Evolutionary conservation across 352 stramenopile species (phyloP), one percentile per base, ranked within the genome.

Genomic region (Globisporangium paddicum): DNA sequence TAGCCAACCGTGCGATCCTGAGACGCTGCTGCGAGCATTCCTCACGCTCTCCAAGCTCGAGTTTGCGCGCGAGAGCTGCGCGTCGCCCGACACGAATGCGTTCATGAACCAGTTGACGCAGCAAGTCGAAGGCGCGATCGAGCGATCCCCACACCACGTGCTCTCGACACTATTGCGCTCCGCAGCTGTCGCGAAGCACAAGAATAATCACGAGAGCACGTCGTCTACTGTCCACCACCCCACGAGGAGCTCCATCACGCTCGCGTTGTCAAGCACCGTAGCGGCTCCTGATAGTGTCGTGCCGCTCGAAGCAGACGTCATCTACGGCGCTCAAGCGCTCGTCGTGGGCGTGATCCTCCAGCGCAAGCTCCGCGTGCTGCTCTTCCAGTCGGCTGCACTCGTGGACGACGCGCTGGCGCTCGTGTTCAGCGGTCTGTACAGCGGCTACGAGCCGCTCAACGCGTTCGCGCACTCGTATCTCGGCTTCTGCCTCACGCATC

Each of bases 401-500:
- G 53, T 75, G 9, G 65, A 86, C 38, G 68, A 87, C 25, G 71
- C 56, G 0, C 57, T 89, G 19, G 66, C 72, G 8, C 58, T 86
- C 7, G 64, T 82, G 19, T 89, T 87, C 57, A 68, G 48, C 8
- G 72, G 69, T 0, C 45, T 89, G 1, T 84, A 73, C 66, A 79
- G 79, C 50, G 67, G 70, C 10, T 83, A 78, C 35, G 71, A 80
- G 50, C 76, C 79, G 6, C 64, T 78, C 7, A 66, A 84, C 54
- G 55, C 64, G 2, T 89, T 89, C 53, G 55, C 69, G 2, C 70
- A 89, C 28, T 67, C 60, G 7, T 89, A 87, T 21, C 42, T 89
- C 10, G 60, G 63, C 11, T 72, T 84, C 7, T 79, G 72, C 54
- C 46, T 89, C 16, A 68, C 74, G 28, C 77, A 78, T 38, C 46